Conservation (phyloP, 768 basidiomycete species). For the Naganishia kalamii region DNA sequence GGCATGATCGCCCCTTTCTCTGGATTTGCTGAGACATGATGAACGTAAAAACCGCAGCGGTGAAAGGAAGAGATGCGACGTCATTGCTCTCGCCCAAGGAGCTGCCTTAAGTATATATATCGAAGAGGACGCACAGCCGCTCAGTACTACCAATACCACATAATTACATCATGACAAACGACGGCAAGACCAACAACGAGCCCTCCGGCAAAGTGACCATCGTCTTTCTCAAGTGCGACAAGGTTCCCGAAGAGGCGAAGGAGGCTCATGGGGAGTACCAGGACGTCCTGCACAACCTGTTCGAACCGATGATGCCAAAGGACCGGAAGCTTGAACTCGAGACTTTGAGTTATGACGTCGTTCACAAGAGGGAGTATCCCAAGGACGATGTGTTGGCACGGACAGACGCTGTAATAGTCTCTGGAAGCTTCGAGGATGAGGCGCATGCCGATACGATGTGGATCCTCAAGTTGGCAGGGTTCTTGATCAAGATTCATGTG, state of each 20-base stretch:
- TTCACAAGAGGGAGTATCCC: constrained; percentile 32
- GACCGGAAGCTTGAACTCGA: constrained; percentile 25
- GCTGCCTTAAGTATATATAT: no score
- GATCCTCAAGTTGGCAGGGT: constrained; percentile 35
- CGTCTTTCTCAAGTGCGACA: constrained; percentile 35
- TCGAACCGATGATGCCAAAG: constrained; percentile 30
- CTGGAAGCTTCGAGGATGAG: constrained; percentile 37
- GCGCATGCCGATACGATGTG: constrained; percentile 32
- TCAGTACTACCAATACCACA: not conserved
- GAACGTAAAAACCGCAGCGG: no score
- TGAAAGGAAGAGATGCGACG: not conserved
- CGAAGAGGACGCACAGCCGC: no score
- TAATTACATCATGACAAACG: not conserved
- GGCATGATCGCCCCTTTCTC: no score
- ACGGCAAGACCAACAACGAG: not conserved
- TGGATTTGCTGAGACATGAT: no score
- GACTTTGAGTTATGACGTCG: constrained; percentile 30
- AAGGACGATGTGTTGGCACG: constrained; percentile 30
- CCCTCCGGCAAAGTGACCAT: constrained; percentile 26
- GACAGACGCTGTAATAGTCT: constrained; percentile 33
- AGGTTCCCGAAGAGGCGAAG: constrained; percentile 25
- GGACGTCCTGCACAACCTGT: constrained; percentile 36
- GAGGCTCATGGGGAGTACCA: constrained; percentile 33
- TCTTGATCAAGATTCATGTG: constrained; percentile 30
- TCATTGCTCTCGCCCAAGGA: not conserved